Base-by-base conservation (phyloP, 2,329 filamentous ascomycete genomes). In the Fusarium subglutinans region DNA sequence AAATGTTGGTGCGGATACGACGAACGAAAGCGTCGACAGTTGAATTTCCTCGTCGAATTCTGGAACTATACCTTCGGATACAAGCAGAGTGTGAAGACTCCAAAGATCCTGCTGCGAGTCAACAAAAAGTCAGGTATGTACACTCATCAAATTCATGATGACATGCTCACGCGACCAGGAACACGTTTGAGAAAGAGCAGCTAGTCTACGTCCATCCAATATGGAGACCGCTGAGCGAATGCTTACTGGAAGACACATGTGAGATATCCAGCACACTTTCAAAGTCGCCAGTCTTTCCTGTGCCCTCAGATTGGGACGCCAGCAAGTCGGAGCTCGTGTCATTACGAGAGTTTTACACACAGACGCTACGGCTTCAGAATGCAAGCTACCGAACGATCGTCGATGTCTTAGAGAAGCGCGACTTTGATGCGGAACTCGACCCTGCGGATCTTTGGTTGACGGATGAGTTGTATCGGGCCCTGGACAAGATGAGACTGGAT, bases 51-150 rank as follows among this genome's bases (percentile, higher is more conserved):
- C 75, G 69, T 24, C 69, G 76, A n/a, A 65, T 77, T 22, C 10
- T 77, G 66, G 75, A 77, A 26, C 63, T 77, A 6, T 77, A 77
- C 50, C 73, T 77, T 43, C 65, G 76, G 26, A 77, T 77, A 35
- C 69, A 73, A 45, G 75, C 75, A 37, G 69, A 73, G 48, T 76
- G 74, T 15, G 74, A 72, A 24, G 65, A 66, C 13, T 74, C 74
- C 2, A 63, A 60, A 15, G 66, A 77, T 30, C 50, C 58, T 22
- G 41, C 57, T 22, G 63, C 50, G 26, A 63, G 56, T 10, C 66
- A 63, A 22, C 54, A 70, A 13, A 66, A 59, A 71, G 69, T 77
- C 54, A 77, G 75, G 75, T 77, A 74, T 44, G 73, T 76, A 66
- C 9, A 61, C 8, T 38, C 33, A 9, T 4, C 35, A 28, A 54